phyloP scores from a whole-genome alignment of 306 rosid species.

The Quercus variabilis region DNA sequence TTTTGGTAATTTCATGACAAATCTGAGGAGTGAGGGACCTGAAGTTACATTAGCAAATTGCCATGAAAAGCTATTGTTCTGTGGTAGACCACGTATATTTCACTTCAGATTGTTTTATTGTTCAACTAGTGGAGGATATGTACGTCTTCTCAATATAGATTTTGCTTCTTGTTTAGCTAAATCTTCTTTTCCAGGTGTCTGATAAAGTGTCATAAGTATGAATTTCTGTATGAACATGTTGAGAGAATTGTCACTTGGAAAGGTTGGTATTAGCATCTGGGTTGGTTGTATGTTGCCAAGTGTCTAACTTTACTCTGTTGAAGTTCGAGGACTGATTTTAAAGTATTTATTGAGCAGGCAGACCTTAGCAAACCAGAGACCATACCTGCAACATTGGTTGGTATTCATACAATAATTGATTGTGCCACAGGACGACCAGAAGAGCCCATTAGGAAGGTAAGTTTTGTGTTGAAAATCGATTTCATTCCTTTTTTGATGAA shows the following conservation, averaged over 20 bases:
- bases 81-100: background rate
- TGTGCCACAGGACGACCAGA: constrained; percentile 98
- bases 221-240: background rate
- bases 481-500: background rate
- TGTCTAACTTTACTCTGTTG: background rate
- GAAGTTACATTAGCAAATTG: background rate
- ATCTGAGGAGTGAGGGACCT: background rate
- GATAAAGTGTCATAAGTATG: background rate
- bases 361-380: constrained; percentile 90
- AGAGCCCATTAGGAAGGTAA: constrained; percentile 83
- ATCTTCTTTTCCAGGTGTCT: background rate
- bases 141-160: background rate
- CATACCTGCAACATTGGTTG: constrained; percentile 91
- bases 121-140: background rate
- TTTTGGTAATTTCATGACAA: background rate
- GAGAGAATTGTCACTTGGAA: background rate
- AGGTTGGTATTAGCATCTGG: background rate
- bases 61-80: background rate
- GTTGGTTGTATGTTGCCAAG: background rate
- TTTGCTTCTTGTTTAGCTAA: background rate
- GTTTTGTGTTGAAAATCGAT: background rate
- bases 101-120: background rate
- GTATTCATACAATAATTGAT: constrained; percentile 81
- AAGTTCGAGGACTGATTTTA: background rate
- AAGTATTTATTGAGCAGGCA: constrained; percentile 48